Conservation (phyloP, 805 yeast species). For the Limtongia smithiae region DNA sequence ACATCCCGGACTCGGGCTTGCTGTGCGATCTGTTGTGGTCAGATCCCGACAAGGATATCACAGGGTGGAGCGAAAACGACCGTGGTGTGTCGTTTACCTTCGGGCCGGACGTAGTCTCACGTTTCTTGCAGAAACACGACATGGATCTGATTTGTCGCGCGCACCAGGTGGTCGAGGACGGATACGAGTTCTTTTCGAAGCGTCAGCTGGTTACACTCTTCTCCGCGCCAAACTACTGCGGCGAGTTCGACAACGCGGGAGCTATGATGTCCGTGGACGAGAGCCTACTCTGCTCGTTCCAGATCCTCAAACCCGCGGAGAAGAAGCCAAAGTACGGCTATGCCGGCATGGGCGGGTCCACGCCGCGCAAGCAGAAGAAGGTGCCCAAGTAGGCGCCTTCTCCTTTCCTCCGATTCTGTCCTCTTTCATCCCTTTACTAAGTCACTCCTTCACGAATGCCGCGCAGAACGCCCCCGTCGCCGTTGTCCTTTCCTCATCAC, state of each 20-base stretch:
- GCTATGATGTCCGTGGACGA: constrained; percentile 99
- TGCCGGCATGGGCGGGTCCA: constrained; percentile 35
- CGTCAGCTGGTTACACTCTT: constrained; percentile 93
- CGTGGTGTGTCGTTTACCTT: constrained; percentile 99
- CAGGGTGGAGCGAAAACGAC: constrained; percentile 98
- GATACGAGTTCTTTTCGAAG: constrained; percentile 94
- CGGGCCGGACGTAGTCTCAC: constrained; percentile 97
- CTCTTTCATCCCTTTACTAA: too few species aligned
- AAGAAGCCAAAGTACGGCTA: constrained; percentile 71
- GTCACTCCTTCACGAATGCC: too few species aligned
- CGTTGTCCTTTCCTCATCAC: too few species aligned
- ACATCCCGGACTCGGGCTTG: constrained; percentile 96
- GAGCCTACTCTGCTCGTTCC: constrained; percentile 85
- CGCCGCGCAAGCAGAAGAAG: constrained; percentile 28
- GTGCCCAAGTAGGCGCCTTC: constrained; percentile 9
- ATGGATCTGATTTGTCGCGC: constrained; percentile 98
- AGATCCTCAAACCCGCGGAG: constrained; percentile 94
- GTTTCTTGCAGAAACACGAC: constrained; percentile 94
- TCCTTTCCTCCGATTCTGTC: neutral
- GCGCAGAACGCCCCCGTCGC: too few species aligned
- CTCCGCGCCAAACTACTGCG: constrained; percentile 93
- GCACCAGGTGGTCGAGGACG: constrained; percentile 98
- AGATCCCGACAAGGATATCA: constrained; percentile 96
- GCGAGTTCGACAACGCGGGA: constrained; percentile 98
- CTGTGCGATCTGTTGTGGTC: constrained; percentile 97